These are phyloP conservation scores for Neoscytalidium dimidiatum DNA, from an alignment of 2,329 filamentous ascomycete genomes.

Conservation along the genomic window DNA sequence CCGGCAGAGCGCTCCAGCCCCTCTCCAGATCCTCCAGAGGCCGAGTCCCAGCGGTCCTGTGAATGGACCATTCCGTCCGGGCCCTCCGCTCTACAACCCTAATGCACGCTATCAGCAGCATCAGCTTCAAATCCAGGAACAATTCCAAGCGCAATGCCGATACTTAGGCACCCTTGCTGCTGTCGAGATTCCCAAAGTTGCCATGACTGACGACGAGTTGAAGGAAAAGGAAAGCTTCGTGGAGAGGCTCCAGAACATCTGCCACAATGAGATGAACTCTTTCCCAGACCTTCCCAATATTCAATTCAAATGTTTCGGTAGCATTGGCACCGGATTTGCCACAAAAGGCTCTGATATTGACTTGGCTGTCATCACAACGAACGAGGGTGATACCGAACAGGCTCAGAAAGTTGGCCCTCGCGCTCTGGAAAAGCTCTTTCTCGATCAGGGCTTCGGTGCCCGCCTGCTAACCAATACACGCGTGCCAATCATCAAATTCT, in stretches of 20 bases:
- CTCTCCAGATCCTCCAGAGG: background rate
- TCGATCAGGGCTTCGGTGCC: conserved; percentile 73
- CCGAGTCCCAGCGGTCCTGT: background rate
- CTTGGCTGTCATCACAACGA: conserved; percentile 68
- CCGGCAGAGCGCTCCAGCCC: background rate
- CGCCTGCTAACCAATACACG: conserved; percentile 76
- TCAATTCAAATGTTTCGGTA: conserved; percentile 78
- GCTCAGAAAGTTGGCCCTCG: conserved; percentile 40
- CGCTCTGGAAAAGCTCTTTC: conserved; percentile 71
- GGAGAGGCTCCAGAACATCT: conserved; percentile 63
- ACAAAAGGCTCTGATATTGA: conserved; percentile 91
- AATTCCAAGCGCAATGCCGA: conserved; percentile 37
- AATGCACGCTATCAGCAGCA: conserved; percentile 5
- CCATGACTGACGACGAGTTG: conserved; percentile 66
- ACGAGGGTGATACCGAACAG: conserved; percentile 52
- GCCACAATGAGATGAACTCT: conserved; percentile 54
- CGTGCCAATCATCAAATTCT: conserved; percentile 87
- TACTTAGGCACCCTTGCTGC: conserved; percentile 47
- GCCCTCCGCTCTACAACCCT: conserved; percentile 4
- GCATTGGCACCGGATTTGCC: conserved; percentile 81
- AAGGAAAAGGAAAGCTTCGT: conserved; percentile 73
- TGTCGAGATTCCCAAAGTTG: conserved; percentile 57
- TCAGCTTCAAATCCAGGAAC: background rate
- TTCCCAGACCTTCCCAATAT: conserved; percentile 49
- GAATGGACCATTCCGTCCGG: background rate